Evolutionary conservation across 148 eudicot genomes (phyloP).

Genomic region (Cornus kousa): DNA sequence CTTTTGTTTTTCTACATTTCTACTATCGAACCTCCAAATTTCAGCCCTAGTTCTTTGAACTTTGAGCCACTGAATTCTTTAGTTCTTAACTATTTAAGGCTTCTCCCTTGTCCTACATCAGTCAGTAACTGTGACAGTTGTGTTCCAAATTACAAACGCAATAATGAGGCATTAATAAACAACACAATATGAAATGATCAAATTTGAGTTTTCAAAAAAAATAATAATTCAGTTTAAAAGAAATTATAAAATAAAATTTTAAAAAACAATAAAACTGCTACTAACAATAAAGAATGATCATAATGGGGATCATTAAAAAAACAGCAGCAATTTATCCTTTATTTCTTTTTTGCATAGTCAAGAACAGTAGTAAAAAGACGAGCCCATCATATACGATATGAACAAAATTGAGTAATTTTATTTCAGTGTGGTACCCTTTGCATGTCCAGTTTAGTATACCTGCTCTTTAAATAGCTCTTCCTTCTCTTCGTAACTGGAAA

Average conservation of each 20-base stretch:
- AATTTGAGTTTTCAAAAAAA: not conserved
- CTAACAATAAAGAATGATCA: not conserved
- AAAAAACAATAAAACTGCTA: not conserved
- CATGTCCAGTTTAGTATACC: constrained; percentile 35
- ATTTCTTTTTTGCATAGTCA: not conserved
- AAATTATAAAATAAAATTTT: too few species aligned
- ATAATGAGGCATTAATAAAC: not conserved
- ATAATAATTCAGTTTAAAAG: not conserved
- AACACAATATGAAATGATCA: not conserved
- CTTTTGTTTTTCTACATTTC: too few species aligned
- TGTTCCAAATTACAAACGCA: not conserved
- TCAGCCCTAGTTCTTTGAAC: too few species aligned
- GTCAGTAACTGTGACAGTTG: not conserved
- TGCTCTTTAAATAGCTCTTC: constrained; percentile 96
- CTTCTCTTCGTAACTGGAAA: constrained; percentile 93
- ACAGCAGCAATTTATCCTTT: not conserved
- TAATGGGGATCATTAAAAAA: not conserved
- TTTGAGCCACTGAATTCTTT: too few species aligned
- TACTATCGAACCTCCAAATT: too few species aligned
- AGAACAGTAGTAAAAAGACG: not conserved
- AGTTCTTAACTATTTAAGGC: too few species aligned
- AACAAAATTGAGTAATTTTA: not conserved
- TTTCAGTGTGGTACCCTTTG: not conserved
- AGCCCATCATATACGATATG: not conserved
- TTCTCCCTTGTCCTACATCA: too few species aligned